Percentiles rank a stretch among this genome's conserved stretches.
These are phyloP conservation scores for Hemisphaericaspora subhashii DNA, from an alignment of 1,139 yeast species.

Conservation along the genomic window DNA sequence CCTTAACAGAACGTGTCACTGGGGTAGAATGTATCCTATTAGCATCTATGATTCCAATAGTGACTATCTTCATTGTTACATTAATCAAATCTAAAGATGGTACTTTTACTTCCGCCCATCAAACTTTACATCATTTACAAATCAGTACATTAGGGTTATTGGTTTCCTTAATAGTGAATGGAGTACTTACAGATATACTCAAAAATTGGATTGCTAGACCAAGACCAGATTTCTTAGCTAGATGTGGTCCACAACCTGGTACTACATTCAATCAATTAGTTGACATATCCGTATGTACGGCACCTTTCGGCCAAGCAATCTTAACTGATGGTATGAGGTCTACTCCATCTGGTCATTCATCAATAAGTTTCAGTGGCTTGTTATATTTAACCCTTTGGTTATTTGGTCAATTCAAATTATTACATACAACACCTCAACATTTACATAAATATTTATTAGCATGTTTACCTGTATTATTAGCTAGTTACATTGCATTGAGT, in stretches of 20 bases:
- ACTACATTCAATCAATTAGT: constrained; percentile 40
- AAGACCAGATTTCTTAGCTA: constrained; percentile 73
- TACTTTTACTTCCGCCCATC: constrained; percentile 9
- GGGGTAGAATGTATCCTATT: constrained; percentile 21
- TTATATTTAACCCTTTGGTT: constrained; percentile 66
- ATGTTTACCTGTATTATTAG: constrained; percentile 26
- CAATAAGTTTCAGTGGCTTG: constrained; percentile 66
- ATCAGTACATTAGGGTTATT: constrained; percentile 26
- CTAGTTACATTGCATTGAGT: constrained; percentile 56
- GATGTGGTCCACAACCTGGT: constrained; percentile 56
- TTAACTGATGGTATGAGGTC: constrained; percentile 72
- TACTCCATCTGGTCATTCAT: constrained; percentile 82
- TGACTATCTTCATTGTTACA: constrained; percentile 13
- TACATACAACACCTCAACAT: constrained; percentile 12
- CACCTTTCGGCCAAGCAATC: constrained; percentile 50
- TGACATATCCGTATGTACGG: constrained; percentile 34
- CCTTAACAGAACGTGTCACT: constrained; percentile 37
- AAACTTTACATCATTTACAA: constrained; percentile 22
- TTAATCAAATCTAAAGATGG: constrained; percentile 8
- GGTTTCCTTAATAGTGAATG: constrained; percentile 22
- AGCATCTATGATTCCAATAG: constrained; percentile 20
- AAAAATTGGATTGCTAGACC: constrained; percentile 80
- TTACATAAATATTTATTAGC: constrained; percentile 18
- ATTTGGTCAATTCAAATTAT: constrained; percentile 47
- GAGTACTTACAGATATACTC: constrained; percentile 59